A percentile compares a stretch with the other conserved stretches of the same genome.
These are phyloP conservation scores for Penicillium steckii DNA, from an alignment of 495 filamentous ascomycete species.

Conservation along the genomic window DNA sequence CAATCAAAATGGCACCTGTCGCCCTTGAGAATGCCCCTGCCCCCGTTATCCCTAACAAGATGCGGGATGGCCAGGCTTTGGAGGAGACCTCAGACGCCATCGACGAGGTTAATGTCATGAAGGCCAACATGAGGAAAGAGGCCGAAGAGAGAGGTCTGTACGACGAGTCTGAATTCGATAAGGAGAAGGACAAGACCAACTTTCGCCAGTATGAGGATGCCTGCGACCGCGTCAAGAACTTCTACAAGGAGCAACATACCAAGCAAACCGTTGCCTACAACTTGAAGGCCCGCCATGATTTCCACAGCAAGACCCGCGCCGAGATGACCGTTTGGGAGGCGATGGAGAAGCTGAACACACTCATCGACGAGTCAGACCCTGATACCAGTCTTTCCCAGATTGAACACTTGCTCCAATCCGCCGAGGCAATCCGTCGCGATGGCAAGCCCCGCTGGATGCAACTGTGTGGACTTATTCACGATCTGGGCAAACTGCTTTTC, in stretches of 20 bases:
- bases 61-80: constrained; percentile 67
- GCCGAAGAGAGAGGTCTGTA: constrained; percentile 54
- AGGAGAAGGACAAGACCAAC: constrained; percentile 74
- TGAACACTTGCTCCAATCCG: constrained; percentile 81
- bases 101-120: constrained; percentile 78
- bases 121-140: constrained; percentile 50
- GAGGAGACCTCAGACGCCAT: constrained; percentile 77
- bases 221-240: constrained; percentile 75
- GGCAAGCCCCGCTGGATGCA: constrained; percentile 95
- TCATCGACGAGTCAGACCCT: constrained; percentile 86
- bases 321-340: constrained; percentile 86
- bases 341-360: constrained; percentile 83
- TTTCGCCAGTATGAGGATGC: constrained; percentile 80
- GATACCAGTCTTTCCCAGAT: constrained; percentile 85
- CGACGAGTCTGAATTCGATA: constrained; percentile 65
- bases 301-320: constrained; percentile 64
- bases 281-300: constrained; percentile 67
- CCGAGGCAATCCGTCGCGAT: constrained; percentile 82
- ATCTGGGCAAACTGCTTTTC: constrained; percentile 84
- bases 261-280: constrained; percentile 87
- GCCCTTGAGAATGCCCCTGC: constrained; percentile 25
- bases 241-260: constrained; percentile 80
- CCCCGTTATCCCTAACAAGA: constrained; percentile 30
- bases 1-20: constrained; percentile 37
- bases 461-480: constrained; percentile 83